Percentiles rank a stretch among this genome's conserved stretches.
These are phyloP conservation scores for Puccinia novopanici DNA, from an alignment of 1,284 basidiomycete genomes.

Conservation along the genomic window DNA sequence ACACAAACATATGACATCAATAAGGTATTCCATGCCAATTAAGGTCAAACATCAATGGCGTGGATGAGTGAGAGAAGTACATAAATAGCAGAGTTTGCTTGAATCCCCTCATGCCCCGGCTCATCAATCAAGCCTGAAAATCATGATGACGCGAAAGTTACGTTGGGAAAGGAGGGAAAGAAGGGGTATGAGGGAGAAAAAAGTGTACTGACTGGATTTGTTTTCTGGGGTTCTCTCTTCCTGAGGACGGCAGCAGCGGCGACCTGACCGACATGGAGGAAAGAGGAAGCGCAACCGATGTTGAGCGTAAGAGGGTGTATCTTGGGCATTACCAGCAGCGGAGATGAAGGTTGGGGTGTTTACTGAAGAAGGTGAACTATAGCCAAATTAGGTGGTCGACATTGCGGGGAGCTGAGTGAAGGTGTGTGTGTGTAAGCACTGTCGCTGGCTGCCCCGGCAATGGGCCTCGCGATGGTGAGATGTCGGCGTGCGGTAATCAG, in stretches of 20 bases:
- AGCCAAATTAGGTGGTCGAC: conserved; percentile 5
- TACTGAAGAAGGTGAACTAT: not conserved
- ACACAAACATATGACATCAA: not conserved
- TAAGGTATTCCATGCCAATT: not conserved
- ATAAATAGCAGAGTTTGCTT: no score
- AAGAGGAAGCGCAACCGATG: conserved; percentile 4
- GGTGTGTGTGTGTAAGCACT: not conserved
- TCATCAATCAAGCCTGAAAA: no score
- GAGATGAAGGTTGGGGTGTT: not conserved
- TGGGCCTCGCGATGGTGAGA: not conserved
- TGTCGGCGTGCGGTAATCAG: not conserved
- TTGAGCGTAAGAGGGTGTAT: not conserved
- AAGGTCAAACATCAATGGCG: not conserved
- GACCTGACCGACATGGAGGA: conserved; percentile 14
- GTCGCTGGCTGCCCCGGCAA: not conserved
- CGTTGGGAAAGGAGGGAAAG: not conserved
- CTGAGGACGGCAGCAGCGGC: not conserved
- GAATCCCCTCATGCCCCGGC: not conserved
- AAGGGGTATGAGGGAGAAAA: not conserved
- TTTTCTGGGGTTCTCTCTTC: conserved; percentile 24
- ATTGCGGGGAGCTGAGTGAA: not conserved
- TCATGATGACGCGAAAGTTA: no score
- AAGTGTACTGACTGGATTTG: not conserved
- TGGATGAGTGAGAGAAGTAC: not conserved
- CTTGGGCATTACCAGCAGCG: conserved; percentile 3